phyloP scores from a whole-genome alignment of 2,329 filamentous ascomycete genomes.

The Sclerotinia minor region DNA sequence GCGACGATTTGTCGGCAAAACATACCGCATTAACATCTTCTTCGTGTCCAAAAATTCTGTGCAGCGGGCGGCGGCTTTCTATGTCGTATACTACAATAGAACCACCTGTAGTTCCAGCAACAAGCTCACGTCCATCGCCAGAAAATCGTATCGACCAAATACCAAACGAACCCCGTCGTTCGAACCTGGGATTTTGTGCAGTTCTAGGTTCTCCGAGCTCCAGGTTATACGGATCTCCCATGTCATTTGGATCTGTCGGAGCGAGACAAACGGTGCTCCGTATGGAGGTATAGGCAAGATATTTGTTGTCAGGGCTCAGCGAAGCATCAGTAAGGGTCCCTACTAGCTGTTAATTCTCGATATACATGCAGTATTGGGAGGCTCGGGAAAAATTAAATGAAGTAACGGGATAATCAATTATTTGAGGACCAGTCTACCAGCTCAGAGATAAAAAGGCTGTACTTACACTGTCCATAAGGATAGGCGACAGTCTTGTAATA shows the following conservation, averaged over 20 bases:
- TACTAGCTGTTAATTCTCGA: conserved; percentile 8
- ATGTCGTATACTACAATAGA: conserved; percentile 91
- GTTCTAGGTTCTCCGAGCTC: conserved; percentile 61
- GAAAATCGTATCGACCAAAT: conserved; percentile 94
- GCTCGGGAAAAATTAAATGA: background rate
- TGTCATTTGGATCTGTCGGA: conserved; percentile 80
- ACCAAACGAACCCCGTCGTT: conserved; percentile 49
- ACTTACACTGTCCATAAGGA: conserved; percentile 65
- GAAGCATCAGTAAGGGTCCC: conserved; percentile 94
- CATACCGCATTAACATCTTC: conserved; percentile 97
- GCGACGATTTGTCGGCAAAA: conserved; percentile 84
- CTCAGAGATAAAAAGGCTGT: background rate
- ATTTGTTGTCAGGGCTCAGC: conserved; percentile 86
- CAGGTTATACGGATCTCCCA: conserved; percentile 75
- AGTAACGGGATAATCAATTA: too few species aligned
- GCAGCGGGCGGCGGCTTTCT: conserved; percentile 71
- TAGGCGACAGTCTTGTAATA: conserved; percentile 91
- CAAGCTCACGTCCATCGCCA: conserved; percentile 84
- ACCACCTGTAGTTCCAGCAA: conserved; percentile 79
- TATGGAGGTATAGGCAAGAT: conserved; percentile 89
- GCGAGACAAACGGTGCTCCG: conserved; percentile 81
- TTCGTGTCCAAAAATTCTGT: conserved; percentile 64
- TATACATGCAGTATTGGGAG: background rate
- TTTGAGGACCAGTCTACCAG: background rate
- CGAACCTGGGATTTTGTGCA: conserved; percentile 31